These are phyloP conservation scores for Brassica hybrid DNA, from an alignment of 441 rosid genomes.

Conservation along the genomic window DNA sequence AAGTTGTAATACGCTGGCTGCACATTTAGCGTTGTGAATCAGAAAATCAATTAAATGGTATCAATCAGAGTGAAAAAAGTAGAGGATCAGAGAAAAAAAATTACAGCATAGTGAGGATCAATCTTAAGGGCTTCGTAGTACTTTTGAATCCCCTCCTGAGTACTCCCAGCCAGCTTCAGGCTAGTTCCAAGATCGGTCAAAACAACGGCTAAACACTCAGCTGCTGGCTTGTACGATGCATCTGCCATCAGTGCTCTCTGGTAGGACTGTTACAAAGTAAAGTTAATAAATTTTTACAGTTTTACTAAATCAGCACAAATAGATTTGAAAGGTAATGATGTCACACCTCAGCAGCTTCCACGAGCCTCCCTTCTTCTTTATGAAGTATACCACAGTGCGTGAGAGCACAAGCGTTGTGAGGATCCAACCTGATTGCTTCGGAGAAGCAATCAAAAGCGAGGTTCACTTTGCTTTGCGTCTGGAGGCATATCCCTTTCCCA, in stretches of 20 bases:
- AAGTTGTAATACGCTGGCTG: slow-evolving; percentile 99
- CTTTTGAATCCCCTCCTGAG: slow-evolving; percentile 97
- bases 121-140: slow-evolving; percentile 95
- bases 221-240: slow-evolving; percentile 85
- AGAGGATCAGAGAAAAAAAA: slow-evolving; percentile 13
- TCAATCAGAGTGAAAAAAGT: background rate
- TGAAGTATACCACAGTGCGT: slow-evolving; percentile 89
- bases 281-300: slow-evolving; percentile 7
- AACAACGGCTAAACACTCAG: slow-evolving; percentile 92
- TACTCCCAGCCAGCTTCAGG: no score
- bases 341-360: slow-evolving; percentile 94
- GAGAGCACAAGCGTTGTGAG: slow-evolving; percentile 86
- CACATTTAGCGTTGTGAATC: slow-evolving; percentile 23
- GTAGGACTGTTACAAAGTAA: slow-evolving; percentile 69
- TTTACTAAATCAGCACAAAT: slow-evolving; percentile 20
- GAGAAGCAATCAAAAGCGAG: slow-evolving; percentile 85
- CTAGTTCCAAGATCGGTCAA: slow-evolving; percentile 96
- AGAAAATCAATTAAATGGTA: slow-evolving; percentile 21
- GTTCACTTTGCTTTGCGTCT: slow-evolving; percentile 85
- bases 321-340: background rate
- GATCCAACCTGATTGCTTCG: slow-evolving; percentile 84
- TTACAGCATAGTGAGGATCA: slow-evolving; percentile 94
- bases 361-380: slow-evolving; percentile 93
- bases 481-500: slow-evolving; percentile 96
- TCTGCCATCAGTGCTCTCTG: slow-evolving; percentile 89